A percentile compares a stretch with the other conserved stretches of the same genome.
Evolutionary conservation across 345 rosid genomes (phyloP).

Genomic region (Lagerstroemia speciosa): DNA sequence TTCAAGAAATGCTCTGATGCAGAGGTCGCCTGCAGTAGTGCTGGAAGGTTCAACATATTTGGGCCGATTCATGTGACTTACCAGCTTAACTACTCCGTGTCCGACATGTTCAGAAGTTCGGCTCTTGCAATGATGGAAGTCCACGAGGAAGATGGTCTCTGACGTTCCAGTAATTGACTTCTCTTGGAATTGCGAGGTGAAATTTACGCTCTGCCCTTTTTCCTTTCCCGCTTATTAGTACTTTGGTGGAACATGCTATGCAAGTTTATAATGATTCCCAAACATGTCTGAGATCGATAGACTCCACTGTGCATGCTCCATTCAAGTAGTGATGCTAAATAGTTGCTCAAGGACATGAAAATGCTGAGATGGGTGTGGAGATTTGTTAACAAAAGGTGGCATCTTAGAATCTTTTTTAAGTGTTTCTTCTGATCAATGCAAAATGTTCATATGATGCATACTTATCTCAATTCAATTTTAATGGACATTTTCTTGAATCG

Average conservation of each 20-base stretch:
- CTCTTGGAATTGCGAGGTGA: too few species aligned
- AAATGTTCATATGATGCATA: not conserved
- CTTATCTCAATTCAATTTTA: not conserved
- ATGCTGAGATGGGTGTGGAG: too few species aligned
- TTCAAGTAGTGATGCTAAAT: too few species aligned
- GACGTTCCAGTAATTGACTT: too few species aligned
- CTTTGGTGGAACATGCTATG: too few species aligned
- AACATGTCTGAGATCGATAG: too few species aligned
- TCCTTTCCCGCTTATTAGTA: too few species aligned
- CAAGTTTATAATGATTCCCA: too few species aligned
- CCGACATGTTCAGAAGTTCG: slow-evolving; percentile 47
- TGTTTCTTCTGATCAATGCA: not conserved
- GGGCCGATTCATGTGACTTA: slow-evolving; percentile 55
- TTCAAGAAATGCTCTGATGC: slow-evolving; percentile 68
- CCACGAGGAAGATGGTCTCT: too few species aligned
- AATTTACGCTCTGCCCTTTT: too few species aligned
- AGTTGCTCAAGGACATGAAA: too few species aligned
- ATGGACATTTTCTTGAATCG: not conserved
- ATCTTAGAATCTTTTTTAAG: not conserved
- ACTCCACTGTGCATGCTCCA: too few species aligned
- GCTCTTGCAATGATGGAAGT: slow-evolving; percentile 12
- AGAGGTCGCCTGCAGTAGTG: slow-evolving; percentile 66
- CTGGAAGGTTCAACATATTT: slow-evolving; percentile 64
- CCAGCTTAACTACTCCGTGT: slow-evolving; percentile 54
- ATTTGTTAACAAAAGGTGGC: not conserved